Evolutionary conservation across 306 rosid genomes (phyloP).

Genomic region (Echinosophora koreensis): DNA sequence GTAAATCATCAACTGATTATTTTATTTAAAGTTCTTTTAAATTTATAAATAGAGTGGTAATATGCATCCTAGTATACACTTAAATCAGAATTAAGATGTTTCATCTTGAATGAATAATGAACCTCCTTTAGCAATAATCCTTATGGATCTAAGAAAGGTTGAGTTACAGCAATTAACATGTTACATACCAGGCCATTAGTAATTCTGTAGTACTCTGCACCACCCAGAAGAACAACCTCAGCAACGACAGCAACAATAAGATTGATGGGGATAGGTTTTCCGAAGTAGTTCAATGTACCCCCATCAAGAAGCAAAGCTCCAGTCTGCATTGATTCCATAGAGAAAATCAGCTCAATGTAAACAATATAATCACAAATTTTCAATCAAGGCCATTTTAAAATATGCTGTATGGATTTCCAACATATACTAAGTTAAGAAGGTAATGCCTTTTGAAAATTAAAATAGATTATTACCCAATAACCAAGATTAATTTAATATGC

Average conservation of each 20-base stretch:
- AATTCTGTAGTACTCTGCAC: conserved; percentile 87
- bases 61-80: neutral
- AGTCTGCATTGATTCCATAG: conserved; percentile 59
- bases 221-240: conserved; percentile 80
- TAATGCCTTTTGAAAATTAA: neutral
- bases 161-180: neutral
- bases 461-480: neutral
- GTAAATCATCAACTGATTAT: neutral
- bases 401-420: neutral
- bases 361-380: neutral
- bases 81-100: neutral
- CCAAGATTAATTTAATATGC: neutral
- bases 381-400: conserved; percentile 1
- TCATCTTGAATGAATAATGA: conserved; percentile 6
- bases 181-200: conserved; percentile 75
- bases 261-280: conserved; percentile 86
- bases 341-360: conserved; percentile 17
- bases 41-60: conserved; percentile 10
- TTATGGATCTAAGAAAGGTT: neutral
- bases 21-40: neutral
- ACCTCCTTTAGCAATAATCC: neutral
- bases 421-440: neutral
- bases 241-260: conserved; percentile 69
- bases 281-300: conserved; percentile 84
- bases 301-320: conserved; percentile 93